Percentiles rank a stretch among this genome's conserved stretches.
phyloP scores from a whole-genome alignment of 2,329 filamentous ascomycete genomes.

The Aspergillus hiratsukae region DNA sequence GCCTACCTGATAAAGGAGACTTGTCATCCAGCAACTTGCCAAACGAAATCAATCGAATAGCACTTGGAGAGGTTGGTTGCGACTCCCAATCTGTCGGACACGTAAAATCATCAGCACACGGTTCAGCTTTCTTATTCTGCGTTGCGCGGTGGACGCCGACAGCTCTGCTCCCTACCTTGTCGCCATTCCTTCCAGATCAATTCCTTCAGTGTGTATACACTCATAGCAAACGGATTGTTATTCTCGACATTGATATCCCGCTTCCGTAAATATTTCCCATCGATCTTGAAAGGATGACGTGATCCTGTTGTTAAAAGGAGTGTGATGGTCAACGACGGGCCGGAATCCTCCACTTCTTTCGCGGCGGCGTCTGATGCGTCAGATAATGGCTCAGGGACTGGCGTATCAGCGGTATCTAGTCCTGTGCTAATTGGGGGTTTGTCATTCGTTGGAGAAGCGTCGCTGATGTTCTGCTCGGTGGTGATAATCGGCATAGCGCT shows the following conservation, averaged over 20 bases:
- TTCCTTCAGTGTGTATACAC: slow-evolving; percentile 90
- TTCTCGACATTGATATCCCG: slow-evolving; percentile 73
- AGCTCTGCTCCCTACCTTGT: slow-evolving; percentile 48
- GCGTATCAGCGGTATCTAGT: slow-evolving; percentile 19
- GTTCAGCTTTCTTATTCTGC: not conserved
- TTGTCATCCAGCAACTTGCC: slow-evolving; percentile 90
- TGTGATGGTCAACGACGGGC: slow-evolving; percentile 57
- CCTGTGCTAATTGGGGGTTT: slow-evolving; percentile 16
- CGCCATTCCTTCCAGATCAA: slow-evolving; percentile 91
- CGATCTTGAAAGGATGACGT: slow-evolving; percentile 83
- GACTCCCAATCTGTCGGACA: slow-evolving; percentile 68
- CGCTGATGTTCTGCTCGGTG: slow-evolving; percentile 10
- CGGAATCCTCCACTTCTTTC: slow-evolving; percentile 36
- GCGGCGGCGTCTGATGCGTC: slow-evolving; percentile 24
- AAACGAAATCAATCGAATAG: slow-evolving; percentile 87
- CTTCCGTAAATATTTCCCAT: slow-evolving; percentile 78
- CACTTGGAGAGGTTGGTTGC: slow-evolving; percentile 78
- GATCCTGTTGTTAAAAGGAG: slow-evolving; percentile 77
- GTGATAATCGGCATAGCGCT: slow-evolving; percentile 13
- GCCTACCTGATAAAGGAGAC: slow-evolving; percentile 72
- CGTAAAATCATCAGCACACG: not conserved
- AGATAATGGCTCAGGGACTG: slow-evolving; percentile 16
- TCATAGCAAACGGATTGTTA: slow-evolving; percentile 81
- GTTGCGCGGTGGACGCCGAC: not conserved
- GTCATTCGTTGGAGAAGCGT: slow-evolving; percentile 9